Conservation (phyloP, 2,329 filamentous ascomycete genomes). For the Exophiala sideris region DNA sequence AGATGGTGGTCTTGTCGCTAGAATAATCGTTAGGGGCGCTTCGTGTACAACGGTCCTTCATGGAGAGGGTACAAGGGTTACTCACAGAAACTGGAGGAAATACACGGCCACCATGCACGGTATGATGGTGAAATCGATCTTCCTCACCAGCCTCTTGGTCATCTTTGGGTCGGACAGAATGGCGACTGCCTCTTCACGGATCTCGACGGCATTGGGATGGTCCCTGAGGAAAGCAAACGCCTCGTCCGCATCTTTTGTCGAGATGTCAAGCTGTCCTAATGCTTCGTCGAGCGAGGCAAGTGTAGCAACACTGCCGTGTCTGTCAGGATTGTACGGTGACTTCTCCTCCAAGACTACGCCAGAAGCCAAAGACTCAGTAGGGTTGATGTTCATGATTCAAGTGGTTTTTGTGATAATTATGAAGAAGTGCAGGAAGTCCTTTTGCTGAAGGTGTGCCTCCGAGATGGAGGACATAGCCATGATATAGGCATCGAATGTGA, state of each 20-base stretch:
- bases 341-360: neutral
- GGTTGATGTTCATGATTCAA: slow-evolving; percentile 1
- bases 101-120: slow-evolving; percentile 36
- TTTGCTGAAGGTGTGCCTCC: too few relatives aligned
- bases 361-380: neutral
- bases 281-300: slow-evolving; percentile 15
- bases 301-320: slow-evolving; percentile 1
- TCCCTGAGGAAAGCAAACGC: slow-evolving; percentile 23
- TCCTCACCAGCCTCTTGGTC: slow-evolving; percentile 29
- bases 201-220: slow-evolving; percentile 19
- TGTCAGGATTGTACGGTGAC: neutral
- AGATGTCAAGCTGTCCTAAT: slow-evolving; percentile 14
- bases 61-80: neutral
- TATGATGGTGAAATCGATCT: slow-evolving; percentile 34
- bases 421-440: too few relatives aligned
- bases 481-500: too few relatives aligned
- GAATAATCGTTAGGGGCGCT: neutral
- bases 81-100: slow-evolving; percentile 31
- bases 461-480: too few relatives aligned
- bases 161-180: slow-evolving; percentile 17
- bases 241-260: slow-evolving; percentile 22
- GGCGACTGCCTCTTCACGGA: slow-evolving; percentile 19
- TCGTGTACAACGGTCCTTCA: neutral
- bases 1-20: slow-evolving; percentile 28
- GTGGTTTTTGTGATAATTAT: too few relatives aligned